phyloP scores from a whole-genome alignment of 2,329 filamentous ascomycete genomes.

The Neofusicoccum parvum region DNA sequence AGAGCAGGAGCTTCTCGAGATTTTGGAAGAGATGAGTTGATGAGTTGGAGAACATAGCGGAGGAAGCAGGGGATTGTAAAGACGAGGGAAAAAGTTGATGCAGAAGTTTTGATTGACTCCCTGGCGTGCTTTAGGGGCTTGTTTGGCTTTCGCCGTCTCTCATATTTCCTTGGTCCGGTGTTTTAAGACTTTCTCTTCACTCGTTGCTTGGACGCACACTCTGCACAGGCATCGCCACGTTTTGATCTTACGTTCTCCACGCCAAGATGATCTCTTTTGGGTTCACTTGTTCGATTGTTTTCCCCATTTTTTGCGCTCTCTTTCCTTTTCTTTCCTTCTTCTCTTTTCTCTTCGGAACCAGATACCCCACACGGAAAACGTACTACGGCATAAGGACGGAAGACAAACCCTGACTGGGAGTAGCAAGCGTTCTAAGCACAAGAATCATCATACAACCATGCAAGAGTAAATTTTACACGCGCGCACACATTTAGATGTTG shows the following conservation, averaged over 20 bases:
- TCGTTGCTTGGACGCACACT: not conserved
- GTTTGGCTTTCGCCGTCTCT: not conserved
- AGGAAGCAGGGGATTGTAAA: not conserved
- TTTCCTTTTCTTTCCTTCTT: not conserved
- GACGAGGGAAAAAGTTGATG: not conserved
- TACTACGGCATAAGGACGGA: not conserved
- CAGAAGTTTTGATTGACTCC: not conserved
- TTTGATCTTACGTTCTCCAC: not conserved
- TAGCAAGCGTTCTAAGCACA: not conserved
- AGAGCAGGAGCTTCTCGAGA: not conserved
- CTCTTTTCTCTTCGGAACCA: not conserved
- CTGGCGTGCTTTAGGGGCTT: not conserved
- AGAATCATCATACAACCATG: too few species aligned
- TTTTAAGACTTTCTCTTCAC: not conserved
- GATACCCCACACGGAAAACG: not conserved
- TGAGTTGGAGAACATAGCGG: not conserved
- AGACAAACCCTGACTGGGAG: not conserved
- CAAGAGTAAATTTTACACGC: too few species aligned
- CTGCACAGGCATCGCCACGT: not conserved
- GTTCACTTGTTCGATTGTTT: not conserved
- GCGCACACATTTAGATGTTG: too few species aligned
- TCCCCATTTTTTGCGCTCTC: not conserved
- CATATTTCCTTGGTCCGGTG: not conserved
- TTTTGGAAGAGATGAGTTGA: slow-evolving; percentile 15
- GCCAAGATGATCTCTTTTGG: not conserved